phyloP scores from a whole-genome alignment of 2,329 filamentous ascomycete genomes.

The Rutstroemia sp. region DNA sequence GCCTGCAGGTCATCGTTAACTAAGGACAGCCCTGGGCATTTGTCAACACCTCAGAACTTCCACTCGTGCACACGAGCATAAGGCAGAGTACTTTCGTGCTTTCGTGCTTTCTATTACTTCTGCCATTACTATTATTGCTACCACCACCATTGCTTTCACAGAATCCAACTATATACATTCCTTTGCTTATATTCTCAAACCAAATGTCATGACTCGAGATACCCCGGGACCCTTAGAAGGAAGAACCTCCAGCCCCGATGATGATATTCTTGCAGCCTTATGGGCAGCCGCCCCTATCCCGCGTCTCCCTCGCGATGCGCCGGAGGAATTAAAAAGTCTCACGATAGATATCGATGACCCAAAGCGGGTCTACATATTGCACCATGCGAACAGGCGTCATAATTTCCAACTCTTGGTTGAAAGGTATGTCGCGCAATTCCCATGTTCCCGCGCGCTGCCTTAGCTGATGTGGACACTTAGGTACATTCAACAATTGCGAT shows the following conservation, averaged over 20 bases:
- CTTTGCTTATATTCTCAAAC: slow-evolving; percentile 3
- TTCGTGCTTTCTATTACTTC: too few relatives aligned
- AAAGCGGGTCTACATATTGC: slow-evolving; percentile 51
- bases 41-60: too few relatives aligned
- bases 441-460: not conserved
- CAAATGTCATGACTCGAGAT: slow-evolving; percentile 45
- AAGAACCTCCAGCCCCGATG: slow-evolving; percentile 16
- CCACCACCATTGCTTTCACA: too few relatives aligned
- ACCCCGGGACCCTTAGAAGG: slow-evolving; percentile 23
- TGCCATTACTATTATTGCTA: too few relatives aligned
- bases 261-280: slow-evolving; percentile 43
- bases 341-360: slow-evolving; percentile 55
- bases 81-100: too few relatives aligned
- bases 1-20: too few relatives aligned
- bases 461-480: slow-evolving; percentile 36
- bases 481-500: slow-evolving; percentile 73
- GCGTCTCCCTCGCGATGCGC: slow-evolving; percentile 52
- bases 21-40: too few relatives aligned
- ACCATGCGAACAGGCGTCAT: slow-evolving; percentile 53
- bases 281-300: slow-evolving; percentile 56
- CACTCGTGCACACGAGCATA: too few relatives aligned
- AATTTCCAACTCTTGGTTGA: slow-evolving; percentile 61
- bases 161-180: not conserved
- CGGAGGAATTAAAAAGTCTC: slow-evolving; percentile 46
- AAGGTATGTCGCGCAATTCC: slow-evolving; percentile 33